These are phyloP conservation scores for Capsella rubella DNA, from an alignment of 441 rosid genomes.

Conservation along the genomic window DNA sequence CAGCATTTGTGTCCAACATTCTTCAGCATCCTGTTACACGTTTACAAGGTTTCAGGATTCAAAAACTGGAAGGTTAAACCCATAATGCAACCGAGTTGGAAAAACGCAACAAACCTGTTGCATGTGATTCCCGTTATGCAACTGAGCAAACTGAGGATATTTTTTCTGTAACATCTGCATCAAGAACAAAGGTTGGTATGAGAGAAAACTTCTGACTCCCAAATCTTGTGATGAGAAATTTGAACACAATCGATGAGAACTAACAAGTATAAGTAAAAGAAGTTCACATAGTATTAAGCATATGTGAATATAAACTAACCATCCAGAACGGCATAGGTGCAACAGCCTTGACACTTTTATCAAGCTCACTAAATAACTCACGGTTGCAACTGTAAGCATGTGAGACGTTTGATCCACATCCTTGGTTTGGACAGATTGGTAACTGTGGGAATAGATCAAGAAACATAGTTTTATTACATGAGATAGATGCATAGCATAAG, in stretches of 20 bases:
- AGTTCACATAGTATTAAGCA: neutral
- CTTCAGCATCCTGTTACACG: slow-evolving; percentile 81
- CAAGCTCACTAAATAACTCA: slow-evolving; percentile 78
- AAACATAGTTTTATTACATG: slow-evolving; percentile 8
- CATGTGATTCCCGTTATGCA: slow-evolving; percentile 95
- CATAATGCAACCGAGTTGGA: slow-evolving; percentile 7
- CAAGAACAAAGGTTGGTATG: slow-evolving; percentile 9
- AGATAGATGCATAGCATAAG: slow-evolving; percentile 6
- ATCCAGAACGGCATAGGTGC: slow-evolving; percentile 92
- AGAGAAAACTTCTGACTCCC: neutral
- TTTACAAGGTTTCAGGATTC: slow-evolving; percentile 35
- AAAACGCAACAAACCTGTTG: slow-evolving; percentile 71
- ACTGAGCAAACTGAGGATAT: slow-evolving; percentile 90
- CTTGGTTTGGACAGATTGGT: slow-evolving; percentile 58
- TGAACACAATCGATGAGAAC: neutral
- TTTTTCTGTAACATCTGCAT: slow-evolving; percentile 85
- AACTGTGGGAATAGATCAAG: slow-evolving; percentile 50
- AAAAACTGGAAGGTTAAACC: slow-evolving; percentile 16
- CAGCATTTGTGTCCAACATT: slow-evolving; percentile 91
- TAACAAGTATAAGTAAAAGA: slow-evolving; percentile 9
- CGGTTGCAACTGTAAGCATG: slow-evolving; percentile 82
- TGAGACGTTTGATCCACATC: slow-evolving; percentile 85
- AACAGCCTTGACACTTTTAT: slow-evolving; percentile 83
- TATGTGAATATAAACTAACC: slow-evolving; percentile 50
- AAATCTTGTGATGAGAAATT: neutral